Evolutionary conservation across 2,329 filamentous ascomycete species (phyloP).

Genomic region (Cladosporium austrohemisphaericum): DNA sequence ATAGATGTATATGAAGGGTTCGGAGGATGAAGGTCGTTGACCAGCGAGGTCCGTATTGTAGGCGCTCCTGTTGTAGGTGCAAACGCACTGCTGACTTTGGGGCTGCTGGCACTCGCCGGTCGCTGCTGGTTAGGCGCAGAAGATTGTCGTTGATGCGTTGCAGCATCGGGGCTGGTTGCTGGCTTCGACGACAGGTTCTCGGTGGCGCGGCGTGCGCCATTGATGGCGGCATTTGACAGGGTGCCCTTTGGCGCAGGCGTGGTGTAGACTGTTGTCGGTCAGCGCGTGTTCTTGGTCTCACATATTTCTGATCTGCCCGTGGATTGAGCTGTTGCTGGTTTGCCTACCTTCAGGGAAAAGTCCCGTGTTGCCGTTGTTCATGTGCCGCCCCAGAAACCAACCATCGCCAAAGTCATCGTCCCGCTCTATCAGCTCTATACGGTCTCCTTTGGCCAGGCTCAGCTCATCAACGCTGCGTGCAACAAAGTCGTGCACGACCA

Average conservation of each 20-base stretch:
- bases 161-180: slow-evolving; percentile 14
- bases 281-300: slow-evolving; percentile 21
- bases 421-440: slow-evolving; percentile 76
- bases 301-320: neutral
- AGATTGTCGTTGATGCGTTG: slow-evolving; percentile 14
- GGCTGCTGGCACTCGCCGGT: slow-evolving; percentile 17
- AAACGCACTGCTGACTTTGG: slow-evolving; percentile 12
- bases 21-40: slow-evolving; percentile 9
- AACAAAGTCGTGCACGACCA: slow-evolving; percentile 81
- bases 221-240: slow-evolving; percentile 22
- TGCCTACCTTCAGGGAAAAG: slow-evolving; percentile 74
- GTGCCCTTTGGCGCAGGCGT: slow-evolving; percentile 36
- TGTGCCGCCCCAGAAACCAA: slow-evolving; percentile 69
- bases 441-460: slow-evolving; percentile 77
- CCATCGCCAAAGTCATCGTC: slow-evolving; percentile 88
- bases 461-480: slow-evolving; percentile 92
- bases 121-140: slow-evolving; percentile 12
- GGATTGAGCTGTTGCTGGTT: slow-evolving; percentile 2
- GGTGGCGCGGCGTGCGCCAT: slow-evolving; percentile 32
- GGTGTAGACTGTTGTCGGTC: slow-evolving; percentile 34
- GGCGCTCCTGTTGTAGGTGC: neutral
- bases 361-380: slow-evolving; percentile 69
- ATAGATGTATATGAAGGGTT: slow-evolving; percentile 13
- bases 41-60: slow-evolving; percentile 10
- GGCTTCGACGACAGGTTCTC: slow-evolving; percentile 20